A percentile compares a stretch with the other conserved stretches of the same genome.
Evolutionary conservation across 345 rosid species (phyloP).

Genomic region (Citrus mangshanensis): DNA sequence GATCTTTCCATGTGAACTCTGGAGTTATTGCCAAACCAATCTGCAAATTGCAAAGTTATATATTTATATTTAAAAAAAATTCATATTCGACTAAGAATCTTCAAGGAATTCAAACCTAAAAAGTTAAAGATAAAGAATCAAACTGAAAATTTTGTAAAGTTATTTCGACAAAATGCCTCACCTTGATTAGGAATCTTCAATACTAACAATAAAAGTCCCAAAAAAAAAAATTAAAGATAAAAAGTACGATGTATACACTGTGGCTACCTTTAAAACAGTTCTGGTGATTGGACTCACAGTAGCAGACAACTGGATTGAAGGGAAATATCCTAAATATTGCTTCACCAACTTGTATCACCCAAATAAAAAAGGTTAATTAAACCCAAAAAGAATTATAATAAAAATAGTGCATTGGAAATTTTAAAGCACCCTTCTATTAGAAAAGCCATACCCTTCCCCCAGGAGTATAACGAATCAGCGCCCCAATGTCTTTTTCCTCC

Average conservation of each 20-base stretch:
- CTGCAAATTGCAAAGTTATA: slow-evolving; percentile 34
- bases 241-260: slow-evolving; percentile 1
- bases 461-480: slow-evolving; percentile 84
- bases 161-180: background rate
- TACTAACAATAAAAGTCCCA: background rate
- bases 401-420: background rate
- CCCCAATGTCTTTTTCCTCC: slow-evolving; percentile 94
- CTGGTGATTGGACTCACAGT: slow-evolving; percentile 96
- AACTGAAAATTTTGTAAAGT: no score
- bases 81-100: background rate
- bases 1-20: slow-evolving; percentile 90
- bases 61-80: background rate
- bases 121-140: background rate
- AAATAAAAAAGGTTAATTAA: slow-evolving; percentile 8
- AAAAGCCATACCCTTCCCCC: slow-evolving; percentile 74
- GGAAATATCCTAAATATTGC: slow-evolving; percentile 82
- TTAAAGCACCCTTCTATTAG: background rate
- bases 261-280: slow-evolving; percentile 87
- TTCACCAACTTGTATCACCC: slow-evolving; percentile 65
- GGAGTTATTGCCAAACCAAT: slow-evolving; percentile 86
- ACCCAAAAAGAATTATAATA: background rate
- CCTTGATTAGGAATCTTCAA: background rate
- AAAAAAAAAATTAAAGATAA: background rate
- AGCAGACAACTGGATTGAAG: slow-evolving; percentile 73
- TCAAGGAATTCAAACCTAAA: background rate